Evolutionary conservation across 2,329 filamentous ascomycete genomes (phyloP), one percentile per base, ranked within the genome.

Genomic region (Colletotrichum graminicola): DNA sequence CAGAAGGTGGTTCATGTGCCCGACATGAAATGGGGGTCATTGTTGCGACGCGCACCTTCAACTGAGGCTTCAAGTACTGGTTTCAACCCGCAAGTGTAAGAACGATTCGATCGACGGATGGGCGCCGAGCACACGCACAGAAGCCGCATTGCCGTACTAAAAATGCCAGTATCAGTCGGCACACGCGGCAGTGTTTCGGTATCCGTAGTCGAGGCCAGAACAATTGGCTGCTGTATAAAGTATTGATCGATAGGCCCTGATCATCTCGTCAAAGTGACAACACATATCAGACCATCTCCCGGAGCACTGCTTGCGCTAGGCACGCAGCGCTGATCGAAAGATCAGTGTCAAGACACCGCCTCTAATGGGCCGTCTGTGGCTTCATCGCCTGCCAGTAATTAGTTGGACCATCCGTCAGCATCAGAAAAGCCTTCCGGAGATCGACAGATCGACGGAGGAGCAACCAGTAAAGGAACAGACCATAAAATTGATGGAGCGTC

Each of bases 401-500:
- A 34, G n/a, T 32, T 23, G 32, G 14, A 18, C 23, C 12, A 26
- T 26, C 12, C 14, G 34, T 56, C n/a, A 23, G 18, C 36, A 56
- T 56, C 18, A 21, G 32, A 34, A n/a, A n/a, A 26, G 26, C 16
- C 14, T 34, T 32, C 14, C 16, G 23, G 29, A 55, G 45, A 49
- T 61, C 52, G 59, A 43, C 29, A 21, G 56, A 52, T 63, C 59
- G 49, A 29, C 65, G 12, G 34, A 45, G 51, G 32, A 29, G 45
- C 45, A 16, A 62, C 34, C 64, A 29, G 43, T 2, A 29, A 51
- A 49, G 39, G 47, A 57, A 51, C 32, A 23, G 47, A 34, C 49
- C 26, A 52, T n/a, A 23, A 7, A 26, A n/a, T 57, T 14, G 21
- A 43, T 62, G 23, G 47, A 56, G 55, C 43, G 18, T 72, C 66